phyloP scores from a whole-genome alignment of 2,329 filamentous ascomycete genomes.

The Parascedosporium putredinis region DNA sequence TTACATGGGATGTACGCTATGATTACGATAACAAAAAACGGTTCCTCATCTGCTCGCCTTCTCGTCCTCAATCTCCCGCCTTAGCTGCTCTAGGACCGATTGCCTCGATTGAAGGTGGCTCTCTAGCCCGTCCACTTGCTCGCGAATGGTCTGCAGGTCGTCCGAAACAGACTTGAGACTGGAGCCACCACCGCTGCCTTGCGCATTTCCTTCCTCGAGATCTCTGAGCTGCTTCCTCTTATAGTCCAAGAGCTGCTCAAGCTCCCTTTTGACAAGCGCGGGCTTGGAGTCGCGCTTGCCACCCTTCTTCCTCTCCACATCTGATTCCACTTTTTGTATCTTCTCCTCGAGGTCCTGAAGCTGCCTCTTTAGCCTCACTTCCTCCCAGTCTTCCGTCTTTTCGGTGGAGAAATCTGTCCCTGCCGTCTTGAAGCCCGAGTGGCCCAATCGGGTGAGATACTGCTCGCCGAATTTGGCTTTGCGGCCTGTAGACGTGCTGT shows the following conservation, averaged over 20 bases:
- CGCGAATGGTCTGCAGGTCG: conserved; percentile 80
- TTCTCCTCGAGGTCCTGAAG: conserved; percentile 81
- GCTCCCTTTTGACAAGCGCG: conserved; percentile 83
- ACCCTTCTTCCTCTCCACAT: conserved; percentile 52
- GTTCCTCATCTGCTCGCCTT: conserved; percentile 42
- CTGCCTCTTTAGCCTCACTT: conserved; percentile 89
- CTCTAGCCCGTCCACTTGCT: conserved; percentile 89
- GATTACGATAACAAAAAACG: neutral
- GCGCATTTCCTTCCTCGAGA: conserved; percentile 60
- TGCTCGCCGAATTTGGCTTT: conserved; percentile 98
- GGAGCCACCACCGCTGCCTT: conserved; percentile 53
- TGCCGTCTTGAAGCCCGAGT: conserved; percentile 66
- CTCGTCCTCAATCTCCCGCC: conserved; percentile 78
- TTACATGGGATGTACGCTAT: conserved; percentile 7
- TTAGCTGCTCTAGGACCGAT: conserved; percentile 64
- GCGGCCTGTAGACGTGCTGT: conserved; percentile 71
- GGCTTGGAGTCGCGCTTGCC: conserved; percentile 69
- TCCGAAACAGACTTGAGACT: conserved; percentile 69
- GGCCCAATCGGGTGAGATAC: conserved; percentile 83
- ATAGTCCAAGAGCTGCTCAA: conserved; percentile 90
- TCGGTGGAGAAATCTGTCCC: conserved; percentile 86
- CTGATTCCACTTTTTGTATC: conserved; percentile 70
- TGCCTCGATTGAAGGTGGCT: conserved; percentile 68
- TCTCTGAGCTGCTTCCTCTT: conserved; percentile 74
- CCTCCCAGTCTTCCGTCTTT: conserved; percentile 93